Evolutionary conservation across 805 yeast genomes (phyloP), one percentile per base, ranked within the genome.

Genomic region (Kodamaea fukazawae): DNA sequence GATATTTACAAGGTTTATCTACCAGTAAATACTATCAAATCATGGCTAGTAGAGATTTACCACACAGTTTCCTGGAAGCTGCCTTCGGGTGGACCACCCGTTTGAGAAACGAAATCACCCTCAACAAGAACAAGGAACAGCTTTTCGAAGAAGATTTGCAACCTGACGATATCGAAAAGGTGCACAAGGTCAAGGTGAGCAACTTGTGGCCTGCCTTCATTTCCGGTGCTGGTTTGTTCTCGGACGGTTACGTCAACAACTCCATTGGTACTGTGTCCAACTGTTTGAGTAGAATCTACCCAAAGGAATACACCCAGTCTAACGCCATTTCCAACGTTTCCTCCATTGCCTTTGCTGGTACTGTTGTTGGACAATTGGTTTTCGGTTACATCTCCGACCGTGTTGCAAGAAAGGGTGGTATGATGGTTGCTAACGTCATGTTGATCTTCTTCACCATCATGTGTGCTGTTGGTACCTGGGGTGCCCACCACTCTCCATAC

Each of bases 241-340:
- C 93, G 27, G 97, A 90, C 62, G 97, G 97, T 38, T 89, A 88
- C 60, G 83, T 86, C 45, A 88, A 88, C 60, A 86, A 86, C 64
- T 80, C 91, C 40, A 84, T 86, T 42, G 76, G 86, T 43, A 75
- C 91, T 6, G 93, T 83, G 12, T 73, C 82, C 30, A 78, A 90
- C 11, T 81, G 90, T 69, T 70, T 89, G 45, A 58, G 73, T 13
- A 65, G 57, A 2, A 67, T 89, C 29, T 90, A 90, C 57, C 87
- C 87, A 20, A 58, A 60, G 0, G 76, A 74, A 50, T 82, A 83
- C 54, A 60, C 78, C 3, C 48, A 71, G 3, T 85, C 95, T 0
- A 56, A 60, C 29, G 96, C 96, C 23, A 76, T 85, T 42, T 73
- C 79, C 47, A 88, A 88, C 54, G 85, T 90, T 34, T 73, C 93